A percentile compares a stretch with the other conserved stretches of the same genome.
phyloP scores from a whole-genome alignment of 305 asterid genomes.

The Fraxinus dipetala region DNA sequence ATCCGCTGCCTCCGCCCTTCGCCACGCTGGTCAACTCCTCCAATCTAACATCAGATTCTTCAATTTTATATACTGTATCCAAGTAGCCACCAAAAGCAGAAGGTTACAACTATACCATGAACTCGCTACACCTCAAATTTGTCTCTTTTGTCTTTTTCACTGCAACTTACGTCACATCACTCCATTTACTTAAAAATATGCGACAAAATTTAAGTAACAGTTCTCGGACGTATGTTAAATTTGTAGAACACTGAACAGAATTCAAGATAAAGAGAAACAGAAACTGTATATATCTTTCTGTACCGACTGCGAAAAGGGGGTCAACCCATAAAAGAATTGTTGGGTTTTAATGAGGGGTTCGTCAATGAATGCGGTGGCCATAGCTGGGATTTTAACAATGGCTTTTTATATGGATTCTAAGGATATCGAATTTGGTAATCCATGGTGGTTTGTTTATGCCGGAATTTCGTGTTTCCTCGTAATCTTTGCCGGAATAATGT shows the following conservation, averaged over 20 bases:
- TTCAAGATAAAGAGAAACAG: not conserved
- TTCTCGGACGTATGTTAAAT: not conserved
- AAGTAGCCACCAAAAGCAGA: not conserved
- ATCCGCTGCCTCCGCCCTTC: not conserved
- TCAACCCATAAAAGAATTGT: not conserved
- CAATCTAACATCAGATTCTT: not conserved
- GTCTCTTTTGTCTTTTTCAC: not conserved
- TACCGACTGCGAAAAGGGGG: not conserved
- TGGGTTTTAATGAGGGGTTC: conserved; percentile 28
- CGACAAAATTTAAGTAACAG: not conserved
- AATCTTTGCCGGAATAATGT: conserved; percentile 92
- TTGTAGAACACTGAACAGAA: not conserved
- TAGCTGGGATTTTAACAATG: conserved; percentile 34
- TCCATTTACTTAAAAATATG: not conserved
- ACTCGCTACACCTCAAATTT: not conserved
- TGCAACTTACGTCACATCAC: not conserved
- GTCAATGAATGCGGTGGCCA: conserved; percentile 40
- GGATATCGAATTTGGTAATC: conserved; percentile 79
- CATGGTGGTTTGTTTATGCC: conserved; percentile 91
- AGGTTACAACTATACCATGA: not conserved
- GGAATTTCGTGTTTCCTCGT: conserved; percentile 89
- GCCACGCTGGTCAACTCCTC: not conserved
- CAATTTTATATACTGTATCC: not conserved
- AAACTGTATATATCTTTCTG: not conserved
- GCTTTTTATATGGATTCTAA: conserved; percentile 55